Base-by-base conservation (phyloP, 768 basidiomycete genomes). In the Russula brevipes region DNA sequence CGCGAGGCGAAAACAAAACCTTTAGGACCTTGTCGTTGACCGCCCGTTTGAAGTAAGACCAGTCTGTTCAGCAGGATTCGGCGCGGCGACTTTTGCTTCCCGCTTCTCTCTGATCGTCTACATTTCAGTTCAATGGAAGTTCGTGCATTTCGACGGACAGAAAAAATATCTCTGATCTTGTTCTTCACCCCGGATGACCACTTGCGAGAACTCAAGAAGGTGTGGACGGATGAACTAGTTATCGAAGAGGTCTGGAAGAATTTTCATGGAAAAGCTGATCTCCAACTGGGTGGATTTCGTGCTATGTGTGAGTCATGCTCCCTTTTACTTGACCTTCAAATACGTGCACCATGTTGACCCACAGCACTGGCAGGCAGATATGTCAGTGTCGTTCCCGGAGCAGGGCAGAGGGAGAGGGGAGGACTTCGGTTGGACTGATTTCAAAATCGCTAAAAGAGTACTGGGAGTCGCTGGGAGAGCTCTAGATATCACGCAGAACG, bases 201-300 rank as follows among this genome's bases (percentile, higher is more conserved):
- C 54, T 39, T 65, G n/a, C 54, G 55, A 4, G 64, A 63, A 56
- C 38, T 65, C 6, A 16, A 35, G 8, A 63, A 53, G 17, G 35
- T 65, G 24, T 65, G 55, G 59, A 16, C 39, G 24, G 64, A 65
- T n/a, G 41, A 62, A 10, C 4, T 63, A 1, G 17, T 63, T n/a
- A 33, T 63, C 3, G 54, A 56, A 33, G 54, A 50, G 2, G 11
- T 49, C 38, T 65, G 64, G 64, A 53, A 17, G 50, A 31, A 31
- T 10, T 57, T 24, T 52, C 36, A 44, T 65, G 49, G 42, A 63
- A 38, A 63, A 35, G 14, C 42, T 65, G 11, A 38, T 62, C 30
- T 52, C 54, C 30, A 61, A 65, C n/a, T 65, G 64, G 64, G n/a
- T 11, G 4, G 54, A 63, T 3, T 63, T 63, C 16, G 41, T 65